Evolutionary conservation across 495 filamentous ascomycete species (phyloP).

Genomic region (Aspergillus cavernicola): DNA sequence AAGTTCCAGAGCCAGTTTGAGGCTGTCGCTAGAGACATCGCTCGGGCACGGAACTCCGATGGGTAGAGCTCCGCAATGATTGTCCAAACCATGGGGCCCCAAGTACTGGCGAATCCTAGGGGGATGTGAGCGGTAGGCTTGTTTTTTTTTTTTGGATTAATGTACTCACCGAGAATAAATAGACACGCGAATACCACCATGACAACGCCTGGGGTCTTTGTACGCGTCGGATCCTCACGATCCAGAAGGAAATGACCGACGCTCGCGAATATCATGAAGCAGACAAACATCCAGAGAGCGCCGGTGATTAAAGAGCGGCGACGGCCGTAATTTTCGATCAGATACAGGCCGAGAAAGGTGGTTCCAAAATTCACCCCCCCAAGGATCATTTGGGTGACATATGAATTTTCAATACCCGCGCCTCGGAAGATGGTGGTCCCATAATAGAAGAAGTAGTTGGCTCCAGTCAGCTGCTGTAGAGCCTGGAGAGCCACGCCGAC

Average conservation of each 20-base stretch:
- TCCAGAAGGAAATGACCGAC: slow-evolving; percentile 63
- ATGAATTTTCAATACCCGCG: slow-evolving; percentile 63
- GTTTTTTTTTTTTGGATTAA: too few relatives aligned
- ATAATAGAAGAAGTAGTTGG: slow-evolving; percentile 72
- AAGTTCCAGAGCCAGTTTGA: slow-evolving; percentile 91
- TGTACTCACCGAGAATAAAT: slow-evolving; percentile 4
- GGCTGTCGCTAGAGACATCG: slow-evolving; percentile 71
- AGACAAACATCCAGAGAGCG: slow-evolving; percentile 64
- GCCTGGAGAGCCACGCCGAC: slow-evolving; percentile 65
- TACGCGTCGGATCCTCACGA: slow-evolving; percentile 23
- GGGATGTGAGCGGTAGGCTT: not conserved
- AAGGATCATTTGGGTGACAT: slow-evolving; percentile 69
- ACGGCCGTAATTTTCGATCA: slow-evolving; percentile 66
- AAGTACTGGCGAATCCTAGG: slow-evolving; percentile 55
- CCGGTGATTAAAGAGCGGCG: slow-evolving; percentile 62
- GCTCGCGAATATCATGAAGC: slow-evolving; percentile 69
- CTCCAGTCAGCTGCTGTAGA: slow-evolving; percentile 41
- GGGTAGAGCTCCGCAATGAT: slow-evolving; percentile 79
- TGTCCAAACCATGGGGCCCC: slow-evolving; percentile 83
- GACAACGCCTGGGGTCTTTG: slow-evolving; percentile 29
- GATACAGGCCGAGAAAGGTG: slow-evolving; percentile 65
- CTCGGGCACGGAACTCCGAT: slow-evolving; percentile 64
- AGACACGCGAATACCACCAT: slow-evolving; percentile 46
- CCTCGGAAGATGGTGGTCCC: slow-evolving; percentile 67
- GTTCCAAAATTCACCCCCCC: slow-evolving; percentile 67